Percentiles rank a stretch among this genome's conserved stretches.
These are phyloP conservation scores for Neurospora sp. DNA, from an alignment of 495 filamentous ascomycete genomes.

Conservation along the genomic window DNA sequence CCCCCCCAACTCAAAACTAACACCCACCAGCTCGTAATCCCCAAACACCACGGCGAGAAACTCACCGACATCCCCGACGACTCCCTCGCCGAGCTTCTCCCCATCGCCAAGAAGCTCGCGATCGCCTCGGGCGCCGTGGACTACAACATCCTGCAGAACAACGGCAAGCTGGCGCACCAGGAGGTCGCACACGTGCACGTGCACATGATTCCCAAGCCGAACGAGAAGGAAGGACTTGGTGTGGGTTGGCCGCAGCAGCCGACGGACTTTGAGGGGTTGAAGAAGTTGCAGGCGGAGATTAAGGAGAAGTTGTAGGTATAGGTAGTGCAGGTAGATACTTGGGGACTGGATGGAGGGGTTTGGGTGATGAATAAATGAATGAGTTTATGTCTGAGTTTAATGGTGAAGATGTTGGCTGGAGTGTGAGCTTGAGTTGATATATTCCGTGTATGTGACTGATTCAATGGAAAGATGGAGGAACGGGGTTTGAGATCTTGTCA, in stretches of 20 bases:
- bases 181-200: conserved; percentile 72
- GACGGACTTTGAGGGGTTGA: conserved; percentile 74
- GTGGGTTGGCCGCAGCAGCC: conserved; percentile 71
- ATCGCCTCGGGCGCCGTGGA: conserved; percentile 62
- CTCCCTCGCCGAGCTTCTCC: conserved; percentile 70
- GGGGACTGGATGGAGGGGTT: too few species aligned
- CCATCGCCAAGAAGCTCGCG: conserved; percentile 80
- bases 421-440: too few species aligned
- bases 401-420: background rate
- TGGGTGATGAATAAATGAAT: background rate
- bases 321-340: too few species aligned
- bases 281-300: conserved; percentile 68
- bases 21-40: conserved; percentile 74
- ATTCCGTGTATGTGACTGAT: background rate
- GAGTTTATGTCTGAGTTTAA: background rate
- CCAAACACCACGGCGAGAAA: conserved; percentile 90
- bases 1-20: background rate
- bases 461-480: background rate
- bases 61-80: conserved; percentile 92
- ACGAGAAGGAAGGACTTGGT: conserved; percentile 66
- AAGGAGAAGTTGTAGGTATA: conserved; percentile 73
- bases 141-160: conserved; percentile 97
- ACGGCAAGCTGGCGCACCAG: conserved; percentile 89
- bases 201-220: conserved; percentile 86
- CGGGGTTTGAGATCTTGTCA: background rate